Conservation (phyloP, 1,284 basidiomycete species). For the Tilletia caries region DNA sequence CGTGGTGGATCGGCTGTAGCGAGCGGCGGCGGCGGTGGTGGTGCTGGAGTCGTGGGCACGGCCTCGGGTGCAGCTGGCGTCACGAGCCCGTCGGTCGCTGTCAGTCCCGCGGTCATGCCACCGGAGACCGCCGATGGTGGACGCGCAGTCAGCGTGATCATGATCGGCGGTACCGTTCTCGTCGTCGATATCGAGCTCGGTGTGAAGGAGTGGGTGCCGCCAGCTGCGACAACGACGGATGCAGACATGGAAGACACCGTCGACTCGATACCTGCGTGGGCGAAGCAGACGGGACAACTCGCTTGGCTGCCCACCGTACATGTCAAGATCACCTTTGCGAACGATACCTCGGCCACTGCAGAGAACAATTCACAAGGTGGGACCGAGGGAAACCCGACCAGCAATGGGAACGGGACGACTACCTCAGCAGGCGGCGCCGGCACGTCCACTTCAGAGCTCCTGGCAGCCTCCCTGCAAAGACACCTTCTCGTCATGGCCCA, state of each 20-base stretch:
- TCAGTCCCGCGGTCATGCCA: slow-evolving; percentile 3
- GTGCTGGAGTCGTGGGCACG: not conserved
- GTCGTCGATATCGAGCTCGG: slow-evolving; percentile 2
- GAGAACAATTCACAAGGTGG: not conserved
- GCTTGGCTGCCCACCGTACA: not conserved
- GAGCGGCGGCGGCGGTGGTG: not conserved
- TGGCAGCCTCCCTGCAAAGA: not conserved
- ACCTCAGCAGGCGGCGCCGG: not conserved
- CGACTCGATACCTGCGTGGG: not conserved
- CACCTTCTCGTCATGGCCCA: not conserved
- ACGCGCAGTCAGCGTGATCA: not conserved
- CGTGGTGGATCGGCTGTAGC: not conserved
- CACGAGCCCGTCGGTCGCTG: slow-evolving; percentile 6
- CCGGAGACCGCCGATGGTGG: slow-evolving; percentile 7
- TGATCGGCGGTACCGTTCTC: not conserved
- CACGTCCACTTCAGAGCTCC: not conserved
- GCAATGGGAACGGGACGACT: not conserved
- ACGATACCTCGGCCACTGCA: not conserved
- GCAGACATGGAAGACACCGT: not conserved
- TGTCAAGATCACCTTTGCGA: slow-evolving; percentile 11
- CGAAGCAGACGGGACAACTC: not conserved
- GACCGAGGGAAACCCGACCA: not conserved
- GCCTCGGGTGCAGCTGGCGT: not conserved
- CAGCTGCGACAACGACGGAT: not conserved
- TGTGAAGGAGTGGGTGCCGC: not conserved